A percentile compares a stretch with the other conserved stretches of the same genome.
These are phyloP conservation scores for Desmodesmus armatus DNA, from an alignment of 139 green algal genomes.

Conservation along the genomic window DNA sequence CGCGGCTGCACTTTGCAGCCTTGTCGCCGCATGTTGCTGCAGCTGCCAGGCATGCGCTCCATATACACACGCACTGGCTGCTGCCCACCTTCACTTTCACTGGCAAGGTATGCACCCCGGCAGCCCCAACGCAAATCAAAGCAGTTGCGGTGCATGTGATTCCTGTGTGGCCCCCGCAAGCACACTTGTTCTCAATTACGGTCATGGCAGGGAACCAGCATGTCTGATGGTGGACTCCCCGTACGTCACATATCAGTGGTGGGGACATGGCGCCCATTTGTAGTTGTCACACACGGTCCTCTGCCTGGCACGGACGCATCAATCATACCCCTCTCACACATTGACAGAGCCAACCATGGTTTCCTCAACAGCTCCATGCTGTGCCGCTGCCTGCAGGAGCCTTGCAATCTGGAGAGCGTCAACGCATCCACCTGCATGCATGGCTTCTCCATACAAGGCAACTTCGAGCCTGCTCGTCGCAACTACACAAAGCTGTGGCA, in stretches of 20 bases:
- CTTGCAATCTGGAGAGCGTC: not conserved
- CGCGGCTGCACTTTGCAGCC: conserved; percentile 35
- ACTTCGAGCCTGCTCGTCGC: conserved; percentile 42
- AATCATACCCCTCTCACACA: not conserved
- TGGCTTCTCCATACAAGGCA: conserved; percentile 51
- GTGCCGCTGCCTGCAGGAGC: conserved; percentile 2
- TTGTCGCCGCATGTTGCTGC: conserved; percentile 44
- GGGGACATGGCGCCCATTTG: no score
- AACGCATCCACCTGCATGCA: conserved; percentile 27
- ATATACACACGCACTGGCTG: conserved; percentile 45
- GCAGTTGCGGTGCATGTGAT: no score
- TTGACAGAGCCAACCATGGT: not conserved
- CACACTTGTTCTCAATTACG: no score
- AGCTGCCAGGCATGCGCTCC: not conserved
- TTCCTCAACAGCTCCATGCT: not conserved
- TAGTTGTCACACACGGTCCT: no score
- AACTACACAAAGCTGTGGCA: conserved; percentile 45
- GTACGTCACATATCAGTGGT: no score
- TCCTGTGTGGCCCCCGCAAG: no score
- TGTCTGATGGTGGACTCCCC: no score
- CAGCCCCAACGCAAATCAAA: no score
- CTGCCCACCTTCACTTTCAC: conserved; percentile 24
- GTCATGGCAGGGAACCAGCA: no score
- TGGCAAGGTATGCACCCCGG: not conserved
- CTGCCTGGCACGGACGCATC: no score